These are phyloP conservation scores for Globisporangium middletonii DNA, from an alignment of 352 stramenopile genomes.

Conservation along the genomic window DNA sequence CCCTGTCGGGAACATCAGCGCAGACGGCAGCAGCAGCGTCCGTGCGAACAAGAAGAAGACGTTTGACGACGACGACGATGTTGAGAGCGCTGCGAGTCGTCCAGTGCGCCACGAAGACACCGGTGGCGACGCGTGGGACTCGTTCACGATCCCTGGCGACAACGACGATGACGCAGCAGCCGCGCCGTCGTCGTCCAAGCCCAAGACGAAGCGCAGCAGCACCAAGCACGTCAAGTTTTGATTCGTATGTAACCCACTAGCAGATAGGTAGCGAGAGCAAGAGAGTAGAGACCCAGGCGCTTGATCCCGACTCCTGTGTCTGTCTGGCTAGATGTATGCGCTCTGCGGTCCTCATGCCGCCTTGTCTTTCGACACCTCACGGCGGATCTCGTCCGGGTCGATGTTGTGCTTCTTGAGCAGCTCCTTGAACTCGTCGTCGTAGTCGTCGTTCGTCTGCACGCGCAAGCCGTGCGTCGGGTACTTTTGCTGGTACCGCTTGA, in stretches of 20 bases:
- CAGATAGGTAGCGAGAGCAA: no score
- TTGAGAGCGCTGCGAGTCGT: constrained; percentile 15
- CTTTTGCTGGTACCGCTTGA: constrained; percentile 75
- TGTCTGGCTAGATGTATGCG: no score
- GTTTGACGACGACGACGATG: constrained; percentile 57
- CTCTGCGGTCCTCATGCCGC: no score
- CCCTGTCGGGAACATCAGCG: constrained; percentile 59
- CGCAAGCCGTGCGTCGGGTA: constrained; percentile 57
- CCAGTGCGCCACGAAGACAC: constrained; percentile 3
- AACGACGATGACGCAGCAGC: constrained; percentile 14
- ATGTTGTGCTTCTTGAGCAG: constrained; percentile 78
- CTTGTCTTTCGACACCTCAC: constrained; percentile 23
- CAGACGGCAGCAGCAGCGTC: constrained; percentile 41
- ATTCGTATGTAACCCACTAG: constrained; percentile 1
- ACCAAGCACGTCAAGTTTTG: constrained; percentile 49
- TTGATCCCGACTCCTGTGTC: no score
- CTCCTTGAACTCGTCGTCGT: constrained; percentile 84
- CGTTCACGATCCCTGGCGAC: constrained; percentile 28
- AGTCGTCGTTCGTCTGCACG: constrained; percentile 53
- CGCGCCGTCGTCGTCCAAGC: constrained; percentile 12
- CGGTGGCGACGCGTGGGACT: constrained; percentile 13
- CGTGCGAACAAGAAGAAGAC: constrained; percentile 77
- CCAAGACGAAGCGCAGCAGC: constrained; percentile 5
- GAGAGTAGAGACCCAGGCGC: no score
- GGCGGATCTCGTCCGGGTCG: constrained; percentile 48